Percentiles rank a stretch among this genome's conserved stretches.
These are phyloP conservation scores for Saccharomycopsis vini DNA, from an alignment of 805 yeast genomes.

Conservation along the genomic window DNA sequence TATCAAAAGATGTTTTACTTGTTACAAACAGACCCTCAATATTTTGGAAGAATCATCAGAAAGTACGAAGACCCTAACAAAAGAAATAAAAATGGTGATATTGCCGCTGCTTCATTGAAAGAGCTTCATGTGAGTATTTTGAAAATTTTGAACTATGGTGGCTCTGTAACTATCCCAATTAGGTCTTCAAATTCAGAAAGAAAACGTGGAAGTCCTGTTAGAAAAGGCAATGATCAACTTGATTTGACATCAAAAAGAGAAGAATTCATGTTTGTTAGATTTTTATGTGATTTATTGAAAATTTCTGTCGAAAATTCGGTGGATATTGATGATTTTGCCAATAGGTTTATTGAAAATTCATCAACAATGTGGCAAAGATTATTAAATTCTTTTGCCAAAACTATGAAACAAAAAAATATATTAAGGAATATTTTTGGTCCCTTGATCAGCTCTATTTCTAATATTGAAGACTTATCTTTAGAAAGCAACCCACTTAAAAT, in stretches of 20 bases:
- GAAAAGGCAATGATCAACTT: neutral
- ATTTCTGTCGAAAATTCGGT: slow-evolving; percentile 29
- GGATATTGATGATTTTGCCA: slow-evolving; percentile 23
- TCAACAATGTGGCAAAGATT: slow-evolving; percentile 36
- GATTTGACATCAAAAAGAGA: slow-evolving; percentile 38
- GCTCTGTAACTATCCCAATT: slow-evolving; percentile 20
- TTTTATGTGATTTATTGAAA: slow-evolving; percentile 41
- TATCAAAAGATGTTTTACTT: slow-evolving; percentile 76
- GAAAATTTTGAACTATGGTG: slow-evolving; percentile 26
- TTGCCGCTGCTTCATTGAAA: too few relatives aligned
- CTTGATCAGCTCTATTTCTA: slow-evolving; percentile 29
- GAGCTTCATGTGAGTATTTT: slow-evolving; percentile 29
- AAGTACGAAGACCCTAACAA: slow-evolving; percentile 21
- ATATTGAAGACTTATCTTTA: slow-evolving; percentile 40
- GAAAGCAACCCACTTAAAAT: slow-evolving; percentile 74
- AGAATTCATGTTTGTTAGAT: slow-evolving; percentile 54
- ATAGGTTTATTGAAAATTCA: slow-evolving; percentile 20
- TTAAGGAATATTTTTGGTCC: slow-evolving; percentile 30
- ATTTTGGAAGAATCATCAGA: slow-evolving; percentile 40
- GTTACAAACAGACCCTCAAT: slow-evolving; percentile 73
- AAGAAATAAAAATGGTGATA: neutral
- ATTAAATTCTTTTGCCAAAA: slow-evolving; percentile 31
- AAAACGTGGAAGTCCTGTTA: slow-evolving; percentile 1
- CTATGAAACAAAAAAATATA: slow-evolving; percentile 27
- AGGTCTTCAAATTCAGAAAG: slow-evolving; percentile 23